A percentile compares a stretch with the other conserved stretches of the same genome.
Evolutionary conservation across 345 rosid genomes (phyloP).

Genomic region (Linum lewisii): DNA sequence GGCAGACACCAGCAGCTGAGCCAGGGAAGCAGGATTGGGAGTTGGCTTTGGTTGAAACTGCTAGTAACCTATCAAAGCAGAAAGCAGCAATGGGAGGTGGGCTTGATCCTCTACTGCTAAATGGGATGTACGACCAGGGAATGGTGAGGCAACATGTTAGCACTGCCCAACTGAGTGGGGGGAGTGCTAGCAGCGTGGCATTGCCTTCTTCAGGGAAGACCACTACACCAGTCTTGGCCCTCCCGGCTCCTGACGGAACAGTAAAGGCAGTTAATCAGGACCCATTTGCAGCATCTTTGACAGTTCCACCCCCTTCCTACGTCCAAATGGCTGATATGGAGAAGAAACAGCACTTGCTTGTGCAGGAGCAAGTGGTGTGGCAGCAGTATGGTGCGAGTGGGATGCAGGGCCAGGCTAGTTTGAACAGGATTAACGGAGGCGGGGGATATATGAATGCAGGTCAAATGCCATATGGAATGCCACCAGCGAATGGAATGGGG

Average conservation of each 20-base stretch:
- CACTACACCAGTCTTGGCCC: conserved; percentile 48
- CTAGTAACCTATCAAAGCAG: conserved; percentile 64
- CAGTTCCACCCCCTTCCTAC: conserved; percentile 51
- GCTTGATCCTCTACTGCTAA: conserved; percentile 66
- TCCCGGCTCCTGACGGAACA: conserved; percentile 63
- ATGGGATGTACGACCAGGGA: conserved; percentile 92
- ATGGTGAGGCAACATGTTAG: conserved; percentile 51
- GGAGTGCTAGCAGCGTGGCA: conserved; percentile 83
- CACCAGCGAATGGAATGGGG: conserved; percentile 26
- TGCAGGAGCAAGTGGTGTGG: conserved; percentile 66
- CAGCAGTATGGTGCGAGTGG: conserved; percentile 56
- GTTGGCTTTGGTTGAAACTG: conserved; percentile 73
- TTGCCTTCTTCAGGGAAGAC: conserved; percentile 38
- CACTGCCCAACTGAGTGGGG: conserved; percentile 46
- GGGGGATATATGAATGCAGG: too few relatives aligned
- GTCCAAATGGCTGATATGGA: conserved; percentile 75
- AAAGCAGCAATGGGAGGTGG: conserved; percentile 80
- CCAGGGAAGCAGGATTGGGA: conserved; percentile 85
- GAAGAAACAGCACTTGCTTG: conserved; percentile 51
- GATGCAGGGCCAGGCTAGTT: conserved; percentile 62
- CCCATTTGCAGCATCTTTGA: conserved; percentile 57
- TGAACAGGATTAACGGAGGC: conserved; percentile 37
- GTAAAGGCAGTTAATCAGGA: conserved; percentile 35
- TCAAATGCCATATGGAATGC: conserved; percentile 56
- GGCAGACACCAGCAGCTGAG: conserved; percentile 89